Evolutionary conservation across 139 green algal species (phyloP), one percentile per base, ranked within the genome.

Genomic region (Chlorella sp.): DNA sequence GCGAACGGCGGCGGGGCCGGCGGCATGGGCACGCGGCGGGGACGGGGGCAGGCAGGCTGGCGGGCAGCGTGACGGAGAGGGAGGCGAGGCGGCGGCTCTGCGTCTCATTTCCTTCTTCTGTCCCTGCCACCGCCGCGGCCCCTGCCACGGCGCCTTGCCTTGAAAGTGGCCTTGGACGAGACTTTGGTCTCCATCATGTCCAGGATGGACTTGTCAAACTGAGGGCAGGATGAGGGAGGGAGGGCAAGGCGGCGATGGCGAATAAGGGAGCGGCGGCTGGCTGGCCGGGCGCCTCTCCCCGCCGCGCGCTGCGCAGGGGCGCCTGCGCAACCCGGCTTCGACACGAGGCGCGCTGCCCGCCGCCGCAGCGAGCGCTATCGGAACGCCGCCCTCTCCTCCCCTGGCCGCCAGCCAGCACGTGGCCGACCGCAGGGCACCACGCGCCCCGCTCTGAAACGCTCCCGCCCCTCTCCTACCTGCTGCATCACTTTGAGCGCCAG

Each of bases 401-500:
- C 51, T 66, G 25, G 5, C n/a, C n/a, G n/a, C n/a, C n/a, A n/a
- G n/a, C n/a, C n/a, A n/a, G n/a, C n/a, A n/a, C n/a, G n/a, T n/a
- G n/a, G n/a, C n/a, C n/a, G n/a, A 12, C 36, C 4, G 36, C 36
- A 68, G 6, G 8, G 31, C n/a, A 66, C n/a, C n/a, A 27, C 8
- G n/a, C n/a, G 41, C 5, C 15, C 12, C 35, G 1, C 3, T 41
- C 12, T 3, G 25, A 6, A 3, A 40, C 15, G 50, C 15, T 36
- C 14, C 5, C 36, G 21, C 12, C 7, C 60, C 15, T n/a, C 23
- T 3, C 66, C 11, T 61, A 89, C 84, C 82, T 88, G 74, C 3
- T 70, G 60, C 3, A 87, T 50, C 0, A 89, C 70, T 62, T 82
- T 72, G 21, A 84, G 64, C 7, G 84, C 84, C 29, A 89, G 74